A percentile compares a stretch with the other conserved stretches of the same genome.
Evolutionary conservation across 2,329 filamentous ascomycete species (phyloP).

Genomic region (Thielaviopsis ethacetica): DNA sequence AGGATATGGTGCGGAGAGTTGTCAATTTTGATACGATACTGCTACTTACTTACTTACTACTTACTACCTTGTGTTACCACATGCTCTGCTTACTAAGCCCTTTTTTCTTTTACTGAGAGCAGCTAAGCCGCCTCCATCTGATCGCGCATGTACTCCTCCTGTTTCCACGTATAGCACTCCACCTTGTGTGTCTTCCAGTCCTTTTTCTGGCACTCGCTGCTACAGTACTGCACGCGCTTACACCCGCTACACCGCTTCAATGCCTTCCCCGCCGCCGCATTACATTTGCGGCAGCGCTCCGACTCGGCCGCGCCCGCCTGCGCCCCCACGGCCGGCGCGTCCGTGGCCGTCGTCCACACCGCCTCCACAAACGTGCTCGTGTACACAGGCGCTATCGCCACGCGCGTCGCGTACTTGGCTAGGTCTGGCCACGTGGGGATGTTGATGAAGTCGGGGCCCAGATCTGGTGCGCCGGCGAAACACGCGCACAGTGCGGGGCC

Average conservation of each 20-base stretch:
- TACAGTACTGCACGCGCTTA: slow-evolving; percentile 31
- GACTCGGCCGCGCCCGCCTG: slow-evolving; percentile 18
- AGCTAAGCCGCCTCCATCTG: not conserved
- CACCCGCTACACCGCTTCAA: slow-evolving; percentile 32
- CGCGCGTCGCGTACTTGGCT: slow-evolving; percentile 30
- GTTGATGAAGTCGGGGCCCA: slow-evolving; percentile 18
- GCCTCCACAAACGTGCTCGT: not conserved
- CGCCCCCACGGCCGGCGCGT: too few relatives aligned
- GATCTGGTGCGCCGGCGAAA: slow-evolving; percentile 29
- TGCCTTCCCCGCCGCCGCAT: slow-evolving; percentile 14
- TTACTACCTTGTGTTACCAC: too few relatives aligned
- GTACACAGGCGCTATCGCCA: slow-evolving; percentile 41
- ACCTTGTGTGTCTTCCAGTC: slow-evolving; percentile 36
- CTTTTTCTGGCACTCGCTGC: slow-evolving; percentile 32
- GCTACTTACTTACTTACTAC: too few relatives aligned
- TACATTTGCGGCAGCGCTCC: slow-evolving; percentile 26
- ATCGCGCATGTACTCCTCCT: not conserved
- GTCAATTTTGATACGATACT: too few relatives aligned
- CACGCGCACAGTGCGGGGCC: slow-evolving; percentile 18
- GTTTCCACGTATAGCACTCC: slow-evolving; percentile 21
- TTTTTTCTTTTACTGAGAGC: too few relatives aligned
- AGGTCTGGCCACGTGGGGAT: slow-evolving; percentile 28
- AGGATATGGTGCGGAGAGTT: too few relatives aligned
- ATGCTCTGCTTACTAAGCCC: too few relatives aligned
- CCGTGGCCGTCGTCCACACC: not conserved